Evolutionary conservation across 2,329 filamentous ascomycete genomes (phyloP).

Genomic region (Ophiosphaerella narmari): DNA sequence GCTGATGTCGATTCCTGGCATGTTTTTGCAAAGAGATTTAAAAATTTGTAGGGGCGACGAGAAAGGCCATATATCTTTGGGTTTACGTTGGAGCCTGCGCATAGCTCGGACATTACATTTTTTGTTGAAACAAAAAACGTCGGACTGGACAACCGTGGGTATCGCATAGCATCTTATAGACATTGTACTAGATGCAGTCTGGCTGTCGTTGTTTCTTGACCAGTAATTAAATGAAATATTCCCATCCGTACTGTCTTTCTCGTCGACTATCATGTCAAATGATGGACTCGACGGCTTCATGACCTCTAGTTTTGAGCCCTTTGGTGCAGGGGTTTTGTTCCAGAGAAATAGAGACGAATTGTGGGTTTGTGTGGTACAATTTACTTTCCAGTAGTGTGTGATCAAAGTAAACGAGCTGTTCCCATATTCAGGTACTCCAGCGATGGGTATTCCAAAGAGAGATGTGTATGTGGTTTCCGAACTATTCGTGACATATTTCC

Average conservation of each 20-base stretch:
- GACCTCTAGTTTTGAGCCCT: too few species aligned
- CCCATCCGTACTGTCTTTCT: not conserved
- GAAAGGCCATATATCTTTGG: not conserved
- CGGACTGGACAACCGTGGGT: not conserved
- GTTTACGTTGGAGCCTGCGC: not conserved
- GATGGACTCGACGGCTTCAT: not conserved
- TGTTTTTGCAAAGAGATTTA: not conserved
- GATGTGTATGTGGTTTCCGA: not conserved
- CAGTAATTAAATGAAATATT: not conserved
- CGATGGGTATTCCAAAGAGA: slow-evolving; percentile 2
- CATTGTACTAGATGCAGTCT: not conserved
- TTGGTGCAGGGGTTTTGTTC: too few species aligned
- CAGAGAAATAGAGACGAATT: too few species aligned
- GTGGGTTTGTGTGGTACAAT: not conserved
- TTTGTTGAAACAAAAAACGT: not conserved
- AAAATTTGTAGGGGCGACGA: not conserved
- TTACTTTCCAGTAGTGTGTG: slow-evolving; percentile 4
- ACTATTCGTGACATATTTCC: not conserved
- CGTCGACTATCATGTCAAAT: not conserved
- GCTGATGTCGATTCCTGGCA: slow-evolving; percentile 1
- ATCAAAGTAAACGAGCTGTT: slow-evolving; percentile 3
- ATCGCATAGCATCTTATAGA: not conserved
- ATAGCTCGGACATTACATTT: slow-evolving; percentile 1
- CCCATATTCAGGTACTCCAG: slow-evolving; percentile 1
- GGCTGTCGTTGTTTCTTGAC: not conserved